These are phyloP conservation scores for Hypomyces rosellus DNA, from an alignment of 2,329 filamentous ascomycete genomes.

Conservation along the genomic window DNA sequence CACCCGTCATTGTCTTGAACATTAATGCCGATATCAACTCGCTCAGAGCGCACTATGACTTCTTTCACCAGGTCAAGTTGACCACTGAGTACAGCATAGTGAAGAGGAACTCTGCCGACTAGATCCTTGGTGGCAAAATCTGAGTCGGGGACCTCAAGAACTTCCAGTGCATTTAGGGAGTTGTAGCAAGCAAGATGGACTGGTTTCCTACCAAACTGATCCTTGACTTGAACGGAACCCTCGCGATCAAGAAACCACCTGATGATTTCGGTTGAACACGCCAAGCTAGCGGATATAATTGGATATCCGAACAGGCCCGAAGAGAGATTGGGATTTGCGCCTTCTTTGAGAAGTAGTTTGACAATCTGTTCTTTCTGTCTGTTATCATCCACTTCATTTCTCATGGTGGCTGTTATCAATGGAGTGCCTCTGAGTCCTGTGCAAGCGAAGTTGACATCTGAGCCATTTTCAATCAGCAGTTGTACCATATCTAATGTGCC, in stretches of 20 bases:
- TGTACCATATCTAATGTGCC: not conserved
- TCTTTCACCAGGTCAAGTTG: slow-evolving; percentile 1
- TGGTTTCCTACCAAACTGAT: not conserved
- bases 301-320: not conserved
- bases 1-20: not conserved
- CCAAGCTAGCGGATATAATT: slow-evolving; percentile 2
- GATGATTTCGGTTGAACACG: not conserved
- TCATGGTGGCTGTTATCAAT: not conserved
- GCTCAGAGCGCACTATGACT: not conserved
- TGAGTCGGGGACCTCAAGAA: not conserved
- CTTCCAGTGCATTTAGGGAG: not conserved
- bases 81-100: slow-evolving; percentile 1
- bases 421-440: not conserved
- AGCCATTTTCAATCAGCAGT: not conserved
- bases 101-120: slow-evolving; percentile 2
- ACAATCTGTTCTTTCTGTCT: not conserved
- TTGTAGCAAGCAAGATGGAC: slow-evolving; percentile 2
- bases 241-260: not conserved
- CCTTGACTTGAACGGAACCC: not conserved
- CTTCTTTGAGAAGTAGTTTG: not conserved
- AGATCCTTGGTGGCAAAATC: not conserved
- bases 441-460: not conserved
- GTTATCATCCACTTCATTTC: not conserved
- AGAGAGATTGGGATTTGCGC: not conserved
- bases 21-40: not conserved